Evolutionary conservation across 108 stramenopile species (phyloP).

Genomic region (Nitzschia palea): DNA sequence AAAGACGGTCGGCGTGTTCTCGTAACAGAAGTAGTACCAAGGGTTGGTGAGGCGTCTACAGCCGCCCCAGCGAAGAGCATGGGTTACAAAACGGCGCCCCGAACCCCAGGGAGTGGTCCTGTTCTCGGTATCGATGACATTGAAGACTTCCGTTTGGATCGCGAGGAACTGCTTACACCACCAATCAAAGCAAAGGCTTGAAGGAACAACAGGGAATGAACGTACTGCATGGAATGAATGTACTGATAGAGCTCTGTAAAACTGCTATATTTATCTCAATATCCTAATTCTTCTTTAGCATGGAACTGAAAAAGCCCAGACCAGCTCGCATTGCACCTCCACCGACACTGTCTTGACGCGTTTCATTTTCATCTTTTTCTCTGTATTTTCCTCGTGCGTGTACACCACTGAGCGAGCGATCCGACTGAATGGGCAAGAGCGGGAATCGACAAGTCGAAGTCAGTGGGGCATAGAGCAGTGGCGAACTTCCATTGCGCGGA

Average conservation of each 20-base stretch:
- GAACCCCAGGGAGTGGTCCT: slow-evolving; percentile 7
- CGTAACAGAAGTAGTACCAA: slow-evolving; percentile 69
- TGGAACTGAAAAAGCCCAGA: slow-evolving; percentile 79
- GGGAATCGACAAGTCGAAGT: slow-evolving; percentile 75
- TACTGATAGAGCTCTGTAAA: no score
- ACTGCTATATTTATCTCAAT: no score
- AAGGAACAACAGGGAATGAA: no score
- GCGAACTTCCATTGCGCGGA: slow-evolving; percentile 5
- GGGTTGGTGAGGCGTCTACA: slow-evolving; percentile 53
- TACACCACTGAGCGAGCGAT: slow-evolving; percentile 77
- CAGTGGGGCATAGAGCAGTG: slow-evolving; percentile 68
- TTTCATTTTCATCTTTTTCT: slow-evolving; percentile 41
- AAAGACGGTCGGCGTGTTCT: slow-evolving; percentile 59
- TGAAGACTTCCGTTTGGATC: slow-evolving; percentile 41
- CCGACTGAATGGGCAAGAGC: slow-evolving; percentile 82
- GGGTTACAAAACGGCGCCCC: slow-evolving; percentile 30
- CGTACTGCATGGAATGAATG: no score
- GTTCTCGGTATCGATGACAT: slow-evolving; percentile 73
- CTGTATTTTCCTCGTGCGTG: slow-evolving; percentile 72
- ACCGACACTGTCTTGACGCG: slow-evolving; percentile 35
- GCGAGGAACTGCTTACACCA: slow-evolving; percentile 9
- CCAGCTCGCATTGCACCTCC: slow-evolving; percentile 66
- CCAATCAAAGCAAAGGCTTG: no score
- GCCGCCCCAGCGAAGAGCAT: slow-evolving; percentile 48
- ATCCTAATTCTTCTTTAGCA: slow-evolving; percentile 81